Base-by-base conservation (phyloP, 192 early-diverging fungal genomes). In the Linnemannia hyalina region DNA sequence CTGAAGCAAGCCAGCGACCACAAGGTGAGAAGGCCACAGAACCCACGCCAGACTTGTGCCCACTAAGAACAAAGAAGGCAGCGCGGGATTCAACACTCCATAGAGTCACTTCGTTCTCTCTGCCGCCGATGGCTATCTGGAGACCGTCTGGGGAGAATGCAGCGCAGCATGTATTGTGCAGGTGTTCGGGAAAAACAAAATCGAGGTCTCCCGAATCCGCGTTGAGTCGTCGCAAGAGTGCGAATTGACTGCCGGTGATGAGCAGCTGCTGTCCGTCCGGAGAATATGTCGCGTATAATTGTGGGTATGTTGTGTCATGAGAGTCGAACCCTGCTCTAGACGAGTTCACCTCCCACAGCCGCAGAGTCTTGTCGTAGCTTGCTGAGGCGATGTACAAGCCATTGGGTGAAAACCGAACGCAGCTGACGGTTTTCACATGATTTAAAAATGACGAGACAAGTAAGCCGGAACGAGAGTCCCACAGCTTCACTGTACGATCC, bases 201-300 rank as follows among this genome's bases (percentile, higher is more conserved):
- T 60, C 57, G 10, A 60, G 0, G 7, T 60, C 49, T 22, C 77
- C 77, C 0, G 47, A 71, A 23, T 54, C 49, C 7, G 35, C 49
- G 15, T 80, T 57, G 70, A 55, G 73, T 6, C 65, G 38, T 13
- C 70, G 26, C 70, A 65, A 20, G 8, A 54, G 40, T 4, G 35
- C 36, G 38, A 49, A 15, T 9, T 5, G 22, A 40, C 55, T 22
- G 15, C 29, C 26, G 11, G n/a, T 36, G 35, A 60, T 70, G 8
- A 80, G 60, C 42, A 80, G 60, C 42, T 41, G 49, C 35, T 35
- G 49, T 16, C 71, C 78, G 6, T 47, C 63, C 16, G 70, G 72
- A 11, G 78, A 80, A 44, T 41, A 73, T 65, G 60, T 5, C 5
- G 18, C 60, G 7, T 29, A 32, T 15, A 35, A 1, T 29, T 32